A percentile compares a stretch with the other conserved stretches of the same genome.
Evolutionary conservation across 2,329 filamentous ascomycete species (phyloP).

Genomic region (Huntiella savannae): DNA sequence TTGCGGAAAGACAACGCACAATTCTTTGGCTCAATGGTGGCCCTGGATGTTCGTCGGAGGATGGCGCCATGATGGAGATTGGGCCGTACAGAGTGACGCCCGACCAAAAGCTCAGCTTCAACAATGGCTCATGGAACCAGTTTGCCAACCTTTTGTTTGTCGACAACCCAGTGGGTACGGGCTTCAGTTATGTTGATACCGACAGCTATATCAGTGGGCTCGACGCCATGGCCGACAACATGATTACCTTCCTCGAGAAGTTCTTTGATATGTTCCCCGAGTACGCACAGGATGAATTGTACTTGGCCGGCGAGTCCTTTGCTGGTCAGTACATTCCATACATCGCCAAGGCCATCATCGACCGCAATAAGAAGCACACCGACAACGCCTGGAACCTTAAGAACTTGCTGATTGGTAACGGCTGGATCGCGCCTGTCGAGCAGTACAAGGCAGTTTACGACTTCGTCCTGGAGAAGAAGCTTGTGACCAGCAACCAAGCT

Average conservation of each 20-base stretch:
- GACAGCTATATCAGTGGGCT: constrained; percentile 74
- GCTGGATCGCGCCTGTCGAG: constrained; percentile 80
- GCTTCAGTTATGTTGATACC: constrained; percentile 87
- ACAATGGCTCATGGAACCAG: constrained; percentile 96
- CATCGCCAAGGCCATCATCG: constrained; percentile 76
- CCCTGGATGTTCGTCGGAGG: constrained; percentile 91
- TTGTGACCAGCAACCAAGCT: constrained; percentile 35
- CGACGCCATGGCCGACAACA: constrained; percentile 73
- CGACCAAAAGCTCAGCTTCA: constrained; percentile 51
- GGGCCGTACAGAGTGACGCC: constrained; percentile 78
- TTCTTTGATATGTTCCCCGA: constrained; percentile 84
- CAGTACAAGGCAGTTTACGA: constrained; percentile 79
- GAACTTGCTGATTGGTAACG: constrained; percentile 86
- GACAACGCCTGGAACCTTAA: constrained; percentile 50
- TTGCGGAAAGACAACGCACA: constrained; percentile 75
- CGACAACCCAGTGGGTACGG: constrained; percentile 90
- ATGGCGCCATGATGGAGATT: constrained; percentile 89
- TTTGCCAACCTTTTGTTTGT: constrained; percentile 95
- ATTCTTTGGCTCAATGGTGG: constrained; percentile 96
- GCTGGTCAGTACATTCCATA: constrained; percentile 96
- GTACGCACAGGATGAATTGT: constrained; percentile 83
- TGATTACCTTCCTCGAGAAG: constrained; percentile 74
- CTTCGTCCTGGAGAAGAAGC: constrained; percentile 50
- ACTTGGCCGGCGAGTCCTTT: constrained; percentile 83
- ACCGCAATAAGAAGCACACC: constrained; percentile 53